phyloP scores from a whole-genome alignment of 208 protist species.

The Trypanosoma platydactyli region DNA sequence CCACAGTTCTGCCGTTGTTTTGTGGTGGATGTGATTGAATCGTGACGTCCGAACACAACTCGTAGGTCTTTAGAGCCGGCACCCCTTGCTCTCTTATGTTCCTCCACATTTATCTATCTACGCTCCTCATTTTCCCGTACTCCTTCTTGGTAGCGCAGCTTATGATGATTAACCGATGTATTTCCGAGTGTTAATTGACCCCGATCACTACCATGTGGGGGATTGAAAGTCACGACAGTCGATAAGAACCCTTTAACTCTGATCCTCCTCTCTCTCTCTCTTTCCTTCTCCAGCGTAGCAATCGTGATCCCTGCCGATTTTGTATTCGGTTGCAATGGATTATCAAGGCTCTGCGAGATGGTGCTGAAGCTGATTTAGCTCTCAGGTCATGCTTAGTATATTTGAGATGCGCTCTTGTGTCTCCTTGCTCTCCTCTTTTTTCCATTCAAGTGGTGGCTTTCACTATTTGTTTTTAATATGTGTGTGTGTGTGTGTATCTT shows the following conservation, averaged over 20 bases:
- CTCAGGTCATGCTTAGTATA: not conserved
- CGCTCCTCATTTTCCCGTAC: not conserved
- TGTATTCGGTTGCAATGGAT: constrained; percentile 7
- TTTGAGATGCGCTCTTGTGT: too few species aligned
- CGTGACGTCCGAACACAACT: too few species aligned
- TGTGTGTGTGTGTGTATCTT: constrained; percentile 3
- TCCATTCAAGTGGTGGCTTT: not conserved
- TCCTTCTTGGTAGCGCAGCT: not conserved
- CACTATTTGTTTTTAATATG: too few species aligned
- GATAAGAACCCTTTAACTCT: constrained; percentile 44
- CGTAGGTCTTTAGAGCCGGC: too few species aligned
- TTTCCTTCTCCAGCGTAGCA: constrained; percentile 7
- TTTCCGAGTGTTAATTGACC: constrained; percentile 35
- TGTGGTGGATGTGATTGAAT: too few species aligned
- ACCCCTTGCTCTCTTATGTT: too few species aligned
- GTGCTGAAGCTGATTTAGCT: constrained; percentile 1
- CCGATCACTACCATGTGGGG: not conserved
- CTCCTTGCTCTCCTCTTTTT: constrained; percentile 18
- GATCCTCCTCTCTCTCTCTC: constrained; percentile 17
- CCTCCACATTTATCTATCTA: too few species aligned
- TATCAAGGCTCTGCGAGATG: constrained; percentile 30
- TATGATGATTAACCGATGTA: constrained; percentile 28
- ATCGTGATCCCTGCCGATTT: constrained; percentile 25
- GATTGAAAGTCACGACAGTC: constrained; percentile 22
- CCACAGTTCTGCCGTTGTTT: too few species aligned